A percentile compares a stretch with the other conserved stretches of the same genome.
Evolutionary conservation across 129 eudicot genomes (phyloP).

Genomic region (Tanacetum coccineum): DNA sequence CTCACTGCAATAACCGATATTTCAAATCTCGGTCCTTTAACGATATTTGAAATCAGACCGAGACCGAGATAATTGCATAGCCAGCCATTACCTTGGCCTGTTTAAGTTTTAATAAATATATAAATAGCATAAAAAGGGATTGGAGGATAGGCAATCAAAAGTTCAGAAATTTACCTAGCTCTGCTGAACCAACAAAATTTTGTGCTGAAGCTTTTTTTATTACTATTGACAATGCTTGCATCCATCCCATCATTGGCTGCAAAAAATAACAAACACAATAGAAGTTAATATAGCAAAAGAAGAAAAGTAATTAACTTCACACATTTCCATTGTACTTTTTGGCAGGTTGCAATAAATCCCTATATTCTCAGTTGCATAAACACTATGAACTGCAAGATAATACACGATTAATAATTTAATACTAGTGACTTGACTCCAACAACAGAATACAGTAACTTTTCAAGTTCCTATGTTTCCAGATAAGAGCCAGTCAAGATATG

Average conservation of each 20-base stretch:
- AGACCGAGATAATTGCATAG: no score
- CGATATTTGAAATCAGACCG: no score
- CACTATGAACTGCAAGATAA: slow-evolving; percentile 9
- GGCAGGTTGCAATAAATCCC: slow-evolving; percentile 4
- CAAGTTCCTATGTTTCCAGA: background rate
- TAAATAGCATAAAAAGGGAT: slow-evolving; percentile 5
- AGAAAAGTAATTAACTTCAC: slow-evolving; percentile 6
- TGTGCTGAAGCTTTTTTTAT: slow-evolving; percentile 64
- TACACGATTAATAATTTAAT: background rate
- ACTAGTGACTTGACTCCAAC: background rate
- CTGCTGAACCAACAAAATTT: slow-evolving; percentile 73
- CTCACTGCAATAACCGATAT: no score
- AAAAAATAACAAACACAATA: slow-evolving; percentile 2
- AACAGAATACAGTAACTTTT: background rate
- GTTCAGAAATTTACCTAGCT: slow-evolving; percentile 58
- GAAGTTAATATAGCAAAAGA: background rate
- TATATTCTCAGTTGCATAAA: slow-evolving; percentile 7
- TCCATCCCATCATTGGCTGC: slow-evolving; percentile 96
- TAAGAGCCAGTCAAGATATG: background rate
- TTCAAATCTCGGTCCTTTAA: no score
- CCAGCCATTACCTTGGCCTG: slow-evolving; percentile 97
- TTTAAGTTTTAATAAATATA: slow-evolving; percentile 6
- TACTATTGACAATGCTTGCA: slow-evolving; percentile 78
- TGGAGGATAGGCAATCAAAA: background rate
- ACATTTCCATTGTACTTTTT: slow-evolving; percentile 5